Conservation (phyloP, 176 grass and related monocot genomes). For the Zoysia pacifica region DNA sequence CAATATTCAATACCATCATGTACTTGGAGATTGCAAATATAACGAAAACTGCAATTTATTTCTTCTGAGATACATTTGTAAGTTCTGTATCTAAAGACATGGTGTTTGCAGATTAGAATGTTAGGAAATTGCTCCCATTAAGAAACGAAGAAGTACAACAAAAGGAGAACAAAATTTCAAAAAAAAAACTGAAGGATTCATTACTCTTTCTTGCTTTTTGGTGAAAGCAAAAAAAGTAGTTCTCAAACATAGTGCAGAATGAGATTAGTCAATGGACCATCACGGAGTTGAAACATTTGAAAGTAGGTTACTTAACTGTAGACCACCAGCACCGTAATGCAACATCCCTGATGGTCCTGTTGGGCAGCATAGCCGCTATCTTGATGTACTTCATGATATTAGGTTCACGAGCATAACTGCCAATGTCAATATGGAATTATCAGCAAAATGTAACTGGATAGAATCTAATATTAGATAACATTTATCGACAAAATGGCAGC, state of each 20-base stretch:
- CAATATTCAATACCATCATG: not conserved
- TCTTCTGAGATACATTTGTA: not conserved
- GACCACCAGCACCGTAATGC: slow-evolving; percentile 82
- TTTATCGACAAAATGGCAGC: slow-evolving; percentile 3
- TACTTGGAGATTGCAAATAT: not conserved
- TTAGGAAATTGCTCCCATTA: not conserved
- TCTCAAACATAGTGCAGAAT: slow-evolving; percentile 1
- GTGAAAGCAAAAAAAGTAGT: not conserved
- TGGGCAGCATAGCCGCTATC: slow-evolving; percentile 85
- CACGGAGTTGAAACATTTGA: slow-evolving; percentile 2
- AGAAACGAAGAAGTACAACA: not conserved
- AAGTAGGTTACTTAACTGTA: slow-evolving; percentile 67
- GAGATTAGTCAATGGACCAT: not conserved
- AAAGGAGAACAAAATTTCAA: not conserved
- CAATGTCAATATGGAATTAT: slow-evolving; percentile 36
- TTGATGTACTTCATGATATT: slow-evolving; percentile 99
- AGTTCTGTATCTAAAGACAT: not conserved
- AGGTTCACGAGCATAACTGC: slow-evolving; percentile 74
- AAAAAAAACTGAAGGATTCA: not conserved
- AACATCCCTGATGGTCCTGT: slow-evolving; percentile 92
- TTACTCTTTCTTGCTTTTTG: slow-evolving; percentile 19
- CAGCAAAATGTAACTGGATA: not conserved
- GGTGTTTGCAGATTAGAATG: not conserved
- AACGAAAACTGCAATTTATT: not conserved
- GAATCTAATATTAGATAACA: slow-evolving; percentile 18